Evolutionary conservation across 805 yeast genomes (phyloP).

Genomic region (Nakazawaea laoshanensis): DNA sequence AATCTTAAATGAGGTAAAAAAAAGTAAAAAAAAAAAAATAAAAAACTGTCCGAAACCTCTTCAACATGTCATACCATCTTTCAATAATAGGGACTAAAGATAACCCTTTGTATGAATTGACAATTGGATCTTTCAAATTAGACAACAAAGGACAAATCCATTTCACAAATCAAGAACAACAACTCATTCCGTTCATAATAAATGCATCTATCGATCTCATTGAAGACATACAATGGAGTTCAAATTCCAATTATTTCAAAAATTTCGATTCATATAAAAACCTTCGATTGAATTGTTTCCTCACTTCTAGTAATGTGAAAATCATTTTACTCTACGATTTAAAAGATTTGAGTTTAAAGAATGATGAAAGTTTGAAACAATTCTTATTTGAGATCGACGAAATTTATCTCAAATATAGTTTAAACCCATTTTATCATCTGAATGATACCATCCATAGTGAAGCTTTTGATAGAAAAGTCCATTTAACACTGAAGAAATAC

Average conservation of each 20-base stretch:
- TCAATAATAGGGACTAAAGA: conserved; percentile 85
- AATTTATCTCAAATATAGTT: conserved; percentile 71
- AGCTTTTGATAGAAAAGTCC: conserved; percentile 68
- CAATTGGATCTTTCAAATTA: conserved; percentile 67
- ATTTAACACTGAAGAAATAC: conserved; percentile 67
- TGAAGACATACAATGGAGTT: conserved; percentile 82
- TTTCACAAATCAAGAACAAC: conserved; percentile 64
- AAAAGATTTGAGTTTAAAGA: conserved; percentile 48
- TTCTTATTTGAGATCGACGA: conserved; percentile 84
- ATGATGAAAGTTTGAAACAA: conserved; percentile 72
- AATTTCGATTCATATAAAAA: conserved; percentile 83
- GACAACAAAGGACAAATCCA: conserved; percentile 56
- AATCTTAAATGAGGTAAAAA: too few species aligned
- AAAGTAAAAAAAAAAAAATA: too few species aligned
- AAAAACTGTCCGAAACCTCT: too few species aligned
- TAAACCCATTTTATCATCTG: conserved; percentile 79
- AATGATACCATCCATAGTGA: conserved; percentile 69
- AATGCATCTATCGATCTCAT: conserved; percentile 88
- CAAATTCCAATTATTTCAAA: conserved; percentile 58
- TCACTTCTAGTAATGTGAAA: conserved; percentile 84
- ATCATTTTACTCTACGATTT: conserved; percentile 63
- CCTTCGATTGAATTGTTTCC: conserved; percentile 69
- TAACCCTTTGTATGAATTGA: conserved; percentile 80
- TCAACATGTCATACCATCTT: conserved; percentile 69
- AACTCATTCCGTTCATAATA: conserved; percentile 78